A percentile compares a stretch with the other conserved stretches of the same genome.
Evolutionary conservation across 495 filamentous ascomycete species (phyloP).

Genomic region (Rostrohypoxylon terebratum): DNA sequence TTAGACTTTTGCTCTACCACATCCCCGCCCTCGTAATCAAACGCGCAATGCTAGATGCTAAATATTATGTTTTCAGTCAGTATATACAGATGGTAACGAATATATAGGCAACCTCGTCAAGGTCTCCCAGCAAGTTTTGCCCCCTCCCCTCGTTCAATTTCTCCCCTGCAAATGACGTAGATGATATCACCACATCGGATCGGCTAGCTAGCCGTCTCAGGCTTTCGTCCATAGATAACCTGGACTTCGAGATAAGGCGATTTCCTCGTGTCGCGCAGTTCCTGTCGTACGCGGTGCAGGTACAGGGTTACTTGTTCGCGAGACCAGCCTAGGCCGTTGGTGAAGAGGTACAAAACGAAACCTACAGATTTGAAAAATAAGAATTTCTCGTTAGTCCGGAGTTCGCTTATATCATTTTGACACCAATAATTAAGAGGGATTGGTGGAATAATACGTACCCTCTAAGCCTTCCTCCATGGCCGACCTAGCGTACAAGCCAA

Average conservation of each 20-base stretch:
- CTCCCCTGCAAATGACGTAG: no score
- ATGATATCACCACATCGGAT: background rate
- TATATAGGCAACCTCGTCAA: background rate
- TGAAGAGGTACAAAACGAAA: slow-evolving; percentile 45
- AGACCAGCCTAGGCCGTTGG: slow-evolving; percentile 47
- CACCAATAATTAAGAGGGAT: background rate
- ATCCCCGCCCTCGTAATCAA: background rate
- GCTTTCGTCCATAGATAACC: slow-evolving; percentile 42
- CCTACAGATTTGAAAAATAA: slow-evolving; percentile 7
- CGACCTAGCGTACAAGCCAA: slow-evolving; percentile 52
- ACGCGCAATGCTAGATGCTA: slow-evolving; percentile 16
- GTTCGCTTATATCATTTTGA: background rate
- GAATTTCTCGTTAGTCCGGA: background rate
- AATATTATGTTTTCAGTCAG: slow-evolving; percentile 1
- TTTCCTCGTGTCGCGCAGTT: slow-evolving; percentile 42
- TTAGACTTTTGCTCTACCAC: background rate
- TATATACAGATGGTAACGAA: background rate
- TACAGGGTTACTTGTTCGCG: slow-evolving; percentile 44
- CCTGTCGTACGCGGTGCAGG: slow-evolving; percentile 44
- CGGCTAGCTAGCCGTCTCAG: slow-evolving; percentile 1
- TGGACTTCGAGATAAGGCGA: slow-evolving; percentile 42
- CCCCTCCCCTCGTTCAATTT: background rate
- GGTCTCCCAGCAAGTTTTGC: background rate
- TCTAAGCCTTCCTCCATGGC: slow-evolving; percentile 48
- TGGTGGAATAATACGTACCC: slow-evolving; percentile 22